phyloP scores from a whole-genome alignment of 2,329 filamentous ascomycete species.

The Trichoderma sp. region DNA sequence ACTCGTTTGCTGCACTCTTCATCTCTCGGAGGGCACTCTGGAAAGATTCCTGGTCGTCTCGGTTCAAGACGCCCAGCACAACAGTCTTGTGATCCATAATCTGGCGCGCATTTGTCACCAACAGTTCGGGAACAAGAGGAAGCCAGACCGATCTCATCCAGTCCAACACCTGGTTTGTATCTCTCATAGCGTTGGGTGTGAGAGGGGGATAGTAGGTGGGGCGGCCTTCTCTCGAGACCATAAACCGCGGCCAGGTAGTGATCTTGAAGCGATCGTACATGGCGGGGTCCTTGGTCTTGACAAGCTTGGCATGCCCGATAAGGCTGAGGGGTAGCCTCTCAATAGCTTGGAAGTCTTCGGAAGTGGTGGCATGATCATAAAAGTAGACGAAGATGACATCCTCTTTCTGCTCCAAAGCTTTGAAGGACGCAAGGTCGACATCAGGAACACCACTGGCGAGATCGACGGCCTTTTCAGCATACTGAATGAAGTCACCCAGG shows the following conservation, averaged over 20 bases:
- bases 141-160: slow-evolving; percentile 99
- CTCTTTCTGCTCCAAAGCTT: slow-evolving; percentile 85
- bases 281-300: slow-evolving; percentile 81
- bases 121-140: slow-evolving; percentile 92
- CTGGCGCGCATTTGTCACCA: slow-evolving; percentile 85
- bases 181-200: slow-evolving; percentile 88
- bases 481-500: slow-evolving; percentile 85
- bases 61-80: slow-evolving; percentile 86
- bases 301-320: slow-evolving; percentile 87
- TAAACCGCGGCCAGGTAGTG: slow-evolving; percentile 90
- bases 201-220: slow-evolving; percentile 88
- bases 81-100: slow-evolving; percentile 95
- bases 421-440: slow-evolving; percentile 75
- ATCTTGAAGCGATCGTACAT: slow-evolving; percentile 89
- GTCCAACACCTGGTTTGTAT: slow-evolving; percentile 73
- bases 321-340: slow-evolving; percentile 85
- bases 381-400: slow-evolving; percentile 98
- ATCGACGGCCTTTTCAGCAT: slow-evolving; percentile 83
- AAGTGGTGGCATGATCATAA: slow-evolving; percentile 92
- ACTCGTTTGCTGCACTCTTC: slow-evolving; percentile 93
- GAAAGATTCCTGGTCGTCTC: slow-evolving; percentile 80
- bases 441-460: slow-evolving; percentile 77
- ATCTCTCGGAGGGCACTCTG: slow-evolving; percentile 79
- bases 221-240: slow-evolving; percentile 87
- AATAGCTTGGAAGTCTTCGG: slow-evolving; percentile 86